Conservation (phyloP, 768 basidiomycete species). For the Mycena maculata region DNA sequence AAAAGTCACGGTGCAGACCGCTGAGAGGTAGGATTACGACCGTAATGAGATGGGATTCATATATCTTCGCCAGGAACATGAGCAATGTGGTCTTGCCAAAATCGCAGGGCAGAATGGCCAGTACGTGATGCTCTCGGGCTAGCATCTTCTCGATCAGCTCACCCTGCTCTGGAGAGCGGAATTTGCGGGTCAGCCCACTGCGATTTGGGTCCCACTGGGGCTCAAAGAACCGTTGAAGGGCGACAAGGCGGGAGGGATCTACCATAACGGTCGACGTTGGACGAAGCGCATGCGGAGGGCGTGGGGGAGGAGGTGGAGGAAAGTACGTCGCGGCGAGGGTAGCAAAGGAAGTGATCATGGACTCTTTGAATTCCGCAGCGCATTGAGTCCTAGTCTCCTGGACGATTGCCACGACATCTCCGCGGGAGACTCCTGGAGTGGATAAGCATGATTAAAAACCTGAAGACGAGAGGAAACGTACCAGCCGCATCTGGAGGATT, state of each 20-base stretch:
- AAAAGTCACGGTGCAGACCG: not conserved
- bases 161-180: not conserved
- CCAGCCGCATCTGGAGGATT: too few relatives aligned
- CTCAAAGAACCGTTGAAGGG: not conserved
- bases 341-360: not conserved
- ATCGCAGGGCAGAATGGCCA: constrained; percentile 8
- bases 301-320: not conserved
- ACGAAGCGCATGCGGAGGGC: not conserved
- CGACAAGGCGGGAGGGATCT: not conserved
- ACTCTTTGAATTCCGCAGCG: not conserved
- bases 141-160: constrained; percentile 3
- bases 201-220: not conserved
- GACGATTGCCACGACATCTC: not conserved
- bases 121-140: not conserved
- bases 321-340: not conserved
- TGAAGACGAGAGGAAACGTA: not conserved
- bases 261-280: not conserved
- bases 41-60: not conserved
- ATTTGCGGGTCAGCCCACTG: too few relatives aligned
- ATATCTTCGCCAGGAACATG: not conserved
- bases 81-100: constrained; percentile 9
- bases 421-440: not conserved
- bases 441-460: not conserved
- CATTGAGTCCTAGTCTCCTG: not conserved
- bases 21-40: constrained; percentile 7